Evolutionary conservation across 257 asterid species (phyloP), one percentile per base, ranked within the genome.

Genomic region (Nyctanthes arbortristis): DNA sequence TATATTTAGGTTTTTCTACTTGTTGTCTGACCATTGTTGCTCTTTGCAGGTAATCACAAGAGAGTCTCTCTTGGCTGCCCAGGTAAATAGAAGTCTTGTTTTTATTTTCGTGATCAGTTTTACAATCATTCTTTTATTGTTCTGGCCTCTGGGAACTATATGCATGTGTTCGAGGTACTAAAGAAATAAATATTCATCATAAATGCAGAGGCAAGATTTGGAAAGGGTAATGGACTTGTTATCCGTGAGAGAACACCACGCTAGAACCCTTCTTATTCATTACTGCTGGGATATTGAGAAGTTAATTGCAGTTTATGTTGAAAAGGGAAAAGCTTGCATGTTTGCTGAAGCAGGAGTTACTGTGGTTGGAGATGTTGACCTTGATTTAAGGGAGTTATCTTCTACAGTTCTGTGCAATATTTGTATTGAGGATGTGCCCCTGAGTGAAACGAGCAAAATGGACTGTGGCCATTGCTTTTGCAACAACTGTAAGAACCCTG

Each of bases 391-490:
- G 2, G 86, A 65, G 59, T 43, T 77, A 37, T 74, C 82, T 22
- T 78, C 88, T 25, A 63, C 84, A 3, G 71, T 81, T 24, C 74
- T 74, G 83, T 92, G 97, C 69, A 59, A 68, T 70, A 82, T 92
- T 75, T 92, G 96, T 79, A 82, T 89, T 34, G 97, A 92, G 35
- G 95, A 92, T 62, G 84, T 86, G 45, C 87, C 90, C 3, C 87
- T 79, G 56, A 78, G 74, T 71, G 90, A 87, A 58, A 73, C 72
- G 39, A 92, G 96, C 29, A 70, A 66, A 65, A 91, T 91, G 97
- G 95, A 84, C 61, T 91, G 96, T 75, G 87, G 93, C 40, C 97
- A 91, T 79, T 82, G 84, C 85, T 89, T 89, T 73, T 91, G 97
- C 90, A 91, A 89, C 82, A 75, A 29, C 63, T 91, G 97, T 91